A percentile compares a stretch with the other conserved stretches of the same genome.
phyloP scores from a whole-genome alignment of 805 yeast species.

The Middelhovenomyces tepae region DNA sequence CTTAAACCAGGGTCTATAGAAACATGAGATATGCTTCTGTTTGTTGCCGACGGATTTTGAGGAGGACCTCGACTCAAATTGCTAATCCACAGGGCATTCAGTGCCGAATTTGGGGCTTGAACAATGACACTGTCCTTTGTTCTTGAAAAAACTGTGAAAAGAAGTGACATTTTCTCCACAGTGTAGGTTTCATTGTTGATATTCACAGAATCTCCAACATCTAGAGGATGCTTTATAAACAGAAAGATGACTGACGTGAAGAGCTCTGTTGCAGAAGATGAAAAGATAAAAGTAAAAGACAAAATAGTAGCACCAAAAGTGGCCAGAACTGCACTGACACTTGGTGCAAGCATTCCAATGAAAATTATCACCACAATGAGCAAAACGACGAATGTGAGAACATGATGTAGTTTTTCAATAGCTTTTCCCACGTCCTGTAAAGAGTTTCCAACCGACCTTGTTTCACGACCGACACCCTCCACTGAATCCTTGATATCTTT shows the following conservation, averaged over 20 bases:
- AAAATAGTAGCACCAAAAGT: constrained; percentile 33
- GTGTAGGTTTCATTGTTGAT: constrained; percentile 20
- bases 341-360: constrained; percentile 34
- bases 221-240: constrained; percentile 35
- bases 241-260: constrained; percentile 31
- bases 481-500: constrained; percentile 29
- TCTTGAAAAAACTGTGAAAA: constrained; percentile 28
- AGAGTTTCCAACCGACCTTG: constrained; percentile 28
- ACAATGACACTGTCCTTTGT: constrained; percentile 21
- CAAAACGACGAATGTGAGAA: constrained; percentile 26
- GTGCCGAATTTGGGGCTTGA: constrained; percentile 31
- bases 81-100: constrained; percentile 31
- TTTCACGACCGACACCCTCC: constrained; percentile 27
- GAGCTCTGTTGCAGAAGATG: constrained; percentile 31
- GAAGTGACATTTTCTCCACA: constrained; percentile 27
- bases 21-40: no score
- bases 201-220: constrained; percentile 32
- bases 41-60: no score
- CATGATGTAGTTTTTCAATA: constrained; percentile 30
- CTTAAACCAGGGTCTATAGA: no score
- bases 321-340: constrained; percentile 31
- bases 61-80: constrained; percentile 30
- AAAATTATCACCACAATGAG: constrained; percentile 30
- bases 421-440: constrained; percentile 33
- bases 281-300: constrained; percentile 31